phyloP scores from a whole-genome alignment of 441 rosid genomes.

The Isatis lusitanica region DNA sequence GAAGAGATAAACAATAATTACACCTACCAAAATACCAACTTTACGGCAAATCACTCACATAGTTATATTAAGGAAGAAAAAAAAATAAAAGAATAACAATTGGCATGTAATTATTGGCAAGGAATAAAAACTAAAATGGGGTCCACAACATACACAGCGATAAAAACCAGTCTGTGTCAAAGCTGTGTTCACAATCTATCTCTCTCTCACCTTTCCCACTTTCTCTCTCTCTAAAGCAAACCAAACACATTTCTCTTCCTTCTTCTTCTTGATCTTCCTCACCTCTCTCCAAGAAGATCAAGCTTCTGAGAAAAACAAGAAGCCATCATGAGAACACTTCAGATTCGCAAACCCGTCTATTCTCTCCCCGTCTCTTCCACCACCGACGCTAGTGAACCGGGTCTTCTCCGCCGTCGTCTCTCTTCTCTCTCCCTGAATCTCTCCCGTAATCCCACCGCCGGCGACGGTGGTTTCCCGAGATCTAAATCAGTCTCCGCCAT shows the following conservation, averaged over 20 bases:
- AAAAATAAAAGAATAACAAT: conserved; percentile 65
- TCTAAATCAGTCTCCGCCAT: conserved; percentile 59
- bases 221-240: conserved; percentile 8
- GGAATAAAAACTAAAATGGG: conserved; percentile 1
- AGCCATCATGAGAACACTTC: conserved; percentile 61
- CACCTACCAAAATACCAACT: background rate
- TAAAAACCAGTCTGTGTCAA: conserved; percentile 46
- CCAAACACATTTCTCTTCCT: background rate
- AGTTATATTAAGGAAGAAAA: background rate
- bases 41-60: background rate
- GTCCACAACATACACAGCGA: conserved; percentile 38
- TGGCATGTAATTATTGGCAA: conserved; percentile 32
- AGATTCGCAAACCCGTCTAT: conserved; percentile 35
- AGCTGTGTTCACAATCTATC: conserved; percentile 35
- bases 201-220: conserved; percentile 10
- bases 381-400: conserved; percentile 1
- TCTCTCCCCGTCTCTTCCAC: conserved; percentile 30
- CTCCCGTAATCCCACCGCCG: conserved; percentile 24
- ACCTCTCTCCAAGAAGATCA: background rate
- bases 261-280: background rate
- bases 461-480: conserved; percentile 28
- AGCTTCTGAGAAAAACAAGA: background rate
- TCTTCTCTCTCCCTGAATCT: conserved; percentile 64
- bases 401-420: conserved; percentile 51
- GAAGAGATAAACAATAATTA: background rate